Conservation (phyloP, 176 grass and related monocot species). For the Saccharum spontaneum region DNA sequence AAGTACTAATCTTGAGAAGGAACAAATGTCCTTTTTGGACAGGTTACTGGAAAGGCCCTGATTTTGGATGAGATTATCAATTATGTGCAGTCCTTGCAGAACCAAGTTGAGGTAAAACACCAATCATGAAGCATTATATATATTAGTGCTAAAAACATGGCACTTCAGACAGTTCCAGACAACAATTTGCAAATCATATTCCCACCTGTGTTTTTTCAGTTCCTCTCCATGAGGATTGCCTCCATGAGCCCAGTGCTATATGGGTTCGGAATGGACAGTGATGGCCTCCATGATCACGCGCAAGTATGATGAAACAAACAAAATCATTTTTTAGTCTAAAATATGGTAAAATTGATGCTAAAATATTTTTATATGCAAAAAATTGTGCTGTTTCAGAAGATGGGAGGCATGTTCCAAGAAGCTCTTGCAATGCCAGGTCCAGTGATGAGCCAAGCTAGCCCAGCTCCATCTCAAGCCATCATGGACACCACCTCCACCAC, state of each 20-base stretch:
- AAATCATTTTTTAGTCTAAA: not conserved
- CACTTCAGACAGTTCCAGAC: constrained; percentile 1
- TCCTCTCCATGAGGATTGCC: constrained; percentile 98
- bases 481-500: constrained; percentile 41
- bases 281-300: constrained; percentile 41
- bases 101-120: constrained; percentile 88
- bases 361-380: not conserved
- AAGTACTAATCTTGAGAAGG: constrained; percentile 22
- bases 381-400: constrained; percentile 44
- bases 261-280: constrained; percentile 58
- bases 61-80: constrained; percentile 97
- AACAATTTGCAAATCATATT: not conserved
- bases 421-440: constrained; percentile 50
- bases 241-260: constrained; percentile 67
- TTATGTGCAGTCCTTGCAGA: constrained; percentile 86
- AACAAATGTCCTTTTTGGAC: constrained; percentile 25
- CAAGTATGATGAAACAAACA: constrained; percentile 51
- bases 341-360: not conserved
- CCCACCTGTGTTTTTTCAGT: constrained; percentile 46
- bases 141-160: constrained; percentile 11
- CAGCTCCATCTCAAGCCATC: constrained; percentile 53
- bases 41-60: constrained; percentile 86
- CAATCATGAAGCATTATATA: not conserved
- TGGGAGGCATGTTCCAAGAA: constrained; percentile 60
- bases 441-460: constrained; percentile 40